Conservation (phyloP, 2,329 filamentous ascomycete species). For the Fusarium multiceps region DNA sequence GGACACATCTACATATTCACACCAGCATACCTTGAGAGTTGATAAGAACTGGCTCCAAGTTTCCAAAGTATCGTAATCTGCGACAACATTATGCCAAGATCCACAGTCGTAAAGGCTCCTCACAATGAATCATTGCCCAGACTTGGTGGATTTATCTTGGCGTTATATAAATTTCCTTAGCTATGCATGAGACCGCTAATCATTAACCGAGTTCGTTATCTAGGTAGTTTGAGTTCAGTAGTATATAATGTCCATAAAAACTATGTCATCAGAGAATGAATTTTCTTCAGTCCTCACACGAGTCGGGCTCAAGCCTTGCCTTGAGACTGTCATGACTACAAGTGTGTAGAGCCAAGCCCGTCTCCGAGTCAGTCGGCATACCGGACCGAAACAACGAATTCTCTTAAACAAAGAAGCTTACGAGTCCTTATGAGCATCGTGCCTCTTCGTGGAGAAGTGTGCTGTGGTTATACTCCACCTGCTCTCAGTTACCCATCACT, state of each 20-base stretch:
- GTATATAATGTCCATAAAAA: neutral
- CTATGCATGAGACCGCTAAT: neutral
- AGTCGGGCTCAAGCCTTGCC: neutral
- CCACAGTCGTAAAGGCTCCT: neutral
- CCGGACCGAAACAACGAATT: neutral
- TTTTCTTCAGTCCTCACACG: neutral
- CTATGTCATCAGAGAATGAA: neutral
- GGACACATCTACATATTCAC: neutral
- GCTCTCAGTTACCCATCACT: constrained; percentile 24
- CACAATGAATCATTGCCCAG: neutral
- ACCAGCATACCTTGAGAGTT: neutral
- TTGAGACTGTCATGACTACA: constrained; percentile 11
- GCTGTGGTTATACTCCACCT: constrained; percentile 19
- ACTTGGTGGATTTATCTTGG: neutral
- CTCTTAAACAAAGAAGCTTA: constrained; percentile 12
- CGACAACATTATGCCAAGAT: neutral
- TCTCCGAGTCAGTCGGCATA: constrained; percentile 14
- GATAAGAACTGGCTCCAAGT: neutral
- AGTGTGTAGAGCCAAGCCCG: constrained; percentile 12
- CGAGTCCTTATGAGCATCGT: constrained; percentile 20
- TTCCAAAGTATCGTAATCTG: neutral
- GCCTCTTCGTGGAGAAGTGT: constrained; percentile 16
- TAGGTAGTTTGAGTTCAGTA: neutral
- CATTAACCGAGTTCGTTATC: neutral
- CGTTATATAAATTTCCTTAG: neutral